phyloP scores from a whole-genome alignment of 2,329 filamentous ascomycete species.

The Immersiporthe knoxdaviesiana region DNA sequence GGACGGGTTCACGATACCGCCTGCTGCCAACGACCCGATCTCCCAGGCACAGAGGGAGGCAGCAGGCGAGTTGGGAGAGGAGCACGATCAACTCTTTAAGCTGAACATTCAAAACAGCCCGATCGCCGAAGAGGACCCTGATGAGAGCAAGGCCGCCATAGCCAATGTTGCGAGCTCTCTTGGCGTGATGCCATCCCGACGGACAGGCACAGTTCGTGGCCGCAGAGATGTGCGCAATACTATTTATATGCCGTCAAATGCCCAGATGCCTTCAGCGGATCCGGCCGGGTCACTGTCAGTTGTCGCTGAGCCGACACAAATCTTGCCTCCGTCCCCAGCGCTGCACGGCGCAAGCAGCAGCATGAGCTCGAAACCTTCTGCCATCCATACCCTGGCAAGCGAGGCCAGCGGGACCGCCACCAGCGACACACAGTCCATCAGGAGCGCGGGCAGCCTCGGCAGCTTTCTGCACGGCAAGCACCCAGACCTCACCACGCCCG shows the following conservation, averaged over 20 bases:
- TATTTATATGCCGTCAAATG: conserved; percentile 68
- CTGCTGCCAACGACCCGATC: conserved; percentile 65
- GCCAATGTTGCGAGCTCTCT: conserved; percentile 77
- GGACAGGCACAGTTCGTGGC: conserved; percentile 78
- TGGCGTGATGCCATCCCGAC: conserved; percentile 68
- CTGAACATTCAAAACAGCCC: conserved; percentile 79
- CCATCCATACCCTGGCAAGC: conserved; percentile 61
- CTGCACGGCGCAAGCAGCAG: conserved; percentile 38
- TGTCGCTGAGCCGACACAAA: conserved; percentile 31
- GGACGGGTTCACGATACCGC: conserved; percentile 77
- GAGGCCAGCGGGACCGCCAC: conserved; percentile 61
- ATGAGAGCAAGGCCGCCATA: conserved; percentile 72
- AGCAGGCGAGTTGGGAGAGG: conserved; percentile 53
- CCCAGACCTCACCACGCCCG: conserved; percentile 77
- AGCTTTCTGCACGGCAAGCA: conserved; percentile 74
- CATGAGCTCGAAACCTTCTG: conserved; percentile 46
- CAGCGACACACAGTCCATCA: conserved; percentile 89
- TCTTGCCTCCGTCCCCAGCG: conserved; percentile 43
- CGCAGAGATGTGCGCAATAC: conserved; percentile 92
- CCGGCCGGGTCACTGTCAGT: conserved; percentile 24
- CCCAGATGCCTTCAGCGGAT: conserved; percentile 9
- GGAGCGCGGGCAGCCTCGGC: conserved; percentile 81
- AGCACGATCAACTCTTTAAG: conserved; percentile 71
- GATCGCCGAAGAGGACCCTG: conserved; percentile 76
- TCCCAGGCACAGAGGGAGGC: conserved; percentile 74